A percentile compares a stretch with the other conserved stretches of the same genome.
Conservation (phyloP, 2,329 filamentous ascomycete genomes). For the Trichoderma lentiforme region DNA sequence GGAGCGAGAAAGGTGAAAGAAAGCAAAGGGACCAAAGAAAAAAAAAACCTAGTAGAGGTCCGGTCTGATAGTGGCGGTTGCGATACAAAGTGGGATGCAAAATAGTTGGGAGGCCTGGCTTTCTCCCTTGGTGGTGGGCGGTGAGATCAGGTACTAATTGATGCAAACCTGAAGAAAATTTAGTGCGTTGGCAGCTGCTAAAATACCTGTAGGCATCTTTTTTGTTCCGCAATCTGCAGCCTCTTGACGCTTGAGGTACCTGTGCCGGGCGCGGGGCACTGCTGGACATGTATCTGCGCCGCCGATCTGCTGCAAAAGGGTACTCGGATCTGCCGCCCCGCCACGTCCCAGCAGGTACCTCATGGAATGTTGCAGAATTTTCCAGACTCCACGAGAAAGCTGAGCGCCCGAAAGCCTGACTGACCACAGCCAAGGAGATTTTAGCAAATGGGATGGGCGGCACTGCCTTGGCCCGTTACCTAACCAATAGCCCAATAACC, state of each 20-base stretch:
- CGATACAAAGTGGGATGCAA: constrained; percentile 11
- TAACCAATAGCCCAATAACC: background rate
- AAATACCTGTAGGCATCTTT: background rate
- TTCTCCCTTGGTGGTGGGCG: constrained; percentile 13
- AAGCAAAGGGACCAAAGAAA: constrained; percentile 4
- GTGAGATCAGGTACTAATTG: constrained; percentile 18
- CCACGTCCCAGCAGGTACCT: constrained; percentile 19
- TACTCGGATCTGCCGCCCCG: constrained; percentile 21
- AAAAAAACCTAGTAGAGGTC: constrained; percentile 8
- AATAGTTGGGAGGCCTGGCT: constrained; percentile 6
- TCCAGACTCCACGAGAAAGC: constrained; percentile 23
- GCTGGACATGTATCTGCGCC: constrained; percentile 4
- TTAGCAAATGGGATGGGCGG: background rate
- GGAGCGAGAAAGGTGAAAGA: background rate
- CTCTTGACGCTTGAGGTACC: background rate
- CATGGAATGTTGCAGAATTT: constrained; percentile 28
- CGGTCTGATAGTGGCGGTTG: constrained; percentile 6
- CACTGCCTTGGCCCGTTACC: background rate
- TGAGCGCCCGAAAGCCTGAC: background rate
- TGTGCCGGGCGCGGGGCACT: constrained; percentile 11
- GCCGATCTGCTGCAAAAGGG: background rate
- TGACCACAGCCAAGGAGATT: background rate
- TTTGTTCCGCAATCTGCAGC: background rate
- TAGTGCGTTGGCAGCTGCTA: background rate
- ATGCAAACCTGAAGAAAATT: constrained; percentile 14